A percentile compares a stretch with the other conserved stretches of the same genome.
These are phyloP conservation scores for Hirschioporus abietinus DNA, from an alignment of 768 basidiomycete species.

Conservation along the genomic window DNA sequence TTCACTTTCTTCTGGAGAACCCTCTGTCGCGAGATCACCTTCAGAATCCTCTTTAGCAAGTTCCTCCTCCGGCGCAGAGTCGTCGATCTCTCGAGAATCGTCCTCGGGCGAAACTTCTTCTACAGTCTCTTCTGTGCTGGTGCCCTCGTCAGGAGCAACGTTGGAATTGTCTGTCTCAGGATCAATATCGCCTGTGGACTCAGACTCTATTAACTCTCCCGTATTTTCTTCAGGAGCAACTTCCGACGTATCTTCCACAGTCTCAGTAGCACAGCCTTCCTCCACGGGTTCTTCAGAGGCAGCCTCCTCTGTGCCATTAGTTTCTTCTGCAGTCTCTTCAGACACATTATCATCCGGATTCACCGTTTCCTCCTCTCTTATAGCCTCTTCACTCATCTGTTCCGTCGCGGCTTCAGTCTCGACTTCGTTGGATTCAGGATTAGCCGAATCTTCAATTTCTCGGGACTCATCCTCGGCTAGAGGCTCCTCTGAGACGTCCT, in stretches of 20 bases:
- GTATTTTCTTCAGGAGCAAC: neutral
- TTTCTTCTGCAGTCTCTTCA: neutral
- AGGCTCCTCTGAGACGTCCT: neutral
- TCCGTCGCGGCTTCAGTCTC: neutral
- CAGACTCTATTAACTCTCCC: neutral
- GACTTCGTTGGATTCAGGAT: neutral
- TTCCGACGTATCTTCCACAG: neutral
- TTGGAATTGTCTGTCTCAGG: neutral
- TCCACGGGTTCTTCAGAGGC: neutral
- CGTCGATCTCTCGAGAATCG: neutral
- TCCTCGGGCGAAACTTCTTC: neutral
- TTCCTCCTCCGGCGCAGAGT: neutral
- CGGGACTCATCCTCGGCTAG: neutral
- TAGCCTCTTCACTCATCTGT: neutral
- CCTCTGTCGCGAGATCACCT: no score
- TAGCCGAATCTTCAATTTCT: neutral
- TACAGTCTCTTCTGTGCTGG: neutral
- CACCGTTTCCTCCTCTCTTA: neutral
- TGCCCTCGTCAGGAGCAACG: neutral
- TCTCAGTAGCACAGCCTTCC: neutral
- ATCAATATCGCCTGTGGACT: neutral
- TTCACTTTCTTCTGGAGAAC: neutral
- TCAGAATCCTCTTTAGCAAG: neutral
- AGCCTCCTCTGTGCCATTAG: neutral
- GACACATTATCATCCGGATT: neutral